These are phyloP conservation scores for Calonectria fujianensis DNA, from an alignment of 2,329 filamentous ascomycete species.

Conservation along the genomic window DNA sequence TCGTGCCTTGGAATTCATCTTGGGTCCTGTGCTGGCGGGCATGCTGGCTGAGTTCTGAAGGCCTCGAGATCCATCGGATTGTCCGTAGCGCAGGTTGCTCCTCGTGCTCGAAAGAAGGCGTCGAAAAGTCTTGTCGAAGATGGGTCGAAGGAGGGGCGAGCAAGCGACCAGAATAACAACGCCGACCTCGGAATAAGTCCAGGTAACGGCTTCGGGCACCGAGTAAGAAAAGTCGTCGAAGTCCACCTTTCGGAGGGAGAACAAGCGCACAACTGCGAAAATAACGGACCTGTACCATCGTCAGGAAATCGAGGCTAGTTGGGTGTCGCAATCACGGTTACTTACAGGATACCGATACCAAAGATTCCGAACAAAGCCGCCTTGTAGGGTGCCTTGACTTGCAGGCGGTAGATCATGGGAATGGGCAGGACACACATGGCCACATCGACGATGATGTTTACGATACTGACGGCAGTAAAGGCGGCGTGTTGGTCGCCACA, in stretches of 20 bases:
- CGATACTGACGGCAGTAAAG: slow-evolving; percentile 62
- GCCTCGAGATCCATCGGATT: slow-evolving; percentile 21
- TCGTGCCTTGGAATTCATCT: slow-evolving; percentile 20
- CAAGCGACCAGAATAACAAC: slow-evolving; percentile 53
- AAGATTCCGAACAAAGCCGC: slow-evolving; percentile 57
- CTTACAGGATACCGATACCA: slow-evolving; percentile 54
- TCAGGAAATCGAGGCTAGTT: background rate
- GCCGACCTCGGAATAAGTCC: slow-evolving; percentile 52
- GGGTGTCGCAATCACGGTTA: background rate
- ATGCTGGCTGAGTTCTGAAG: slow-evolving; percentile 16
- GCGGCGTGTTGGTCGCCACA: slow-evolving; percentile 62
- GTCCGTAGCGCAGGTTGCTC: slow-evolving; percentile 27
- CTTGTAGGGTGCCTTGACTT: slow-evolving; percentile 58
- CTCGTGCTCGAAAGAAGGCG: slow-evolving; percentile 42
- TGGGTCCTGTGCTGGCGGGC: slow-evolving; percentile 12
- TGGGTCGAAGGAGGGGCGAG: slow-evolving; percentile 51
- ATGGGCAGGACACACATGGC: slow-evolving; percentile 63
- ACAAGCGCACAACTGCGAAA: slow-evolving; percentile 55
- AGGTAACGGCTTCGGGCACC: slow-evolving; percentile 48
- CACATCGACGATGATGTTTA: slow-evolving; percentile 63
- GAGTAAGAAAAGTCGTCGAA: slow-evolving; percentile 53
- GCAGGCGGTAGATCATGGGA: slow-evolving; percentile 61
- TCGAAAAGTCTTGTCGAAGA: slow-evolving; percentile 51
- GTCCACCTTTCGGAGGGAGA: slow-evolving; percentile 47
- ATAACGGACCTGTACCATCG: slow-evolving; percentile 51